Evolutionary conservation across 1,284 basidiomycete genomes (phyloP), one percentile per base, ranked within the genome.

Genomic region (Cryptococcus sp.): DNA sequence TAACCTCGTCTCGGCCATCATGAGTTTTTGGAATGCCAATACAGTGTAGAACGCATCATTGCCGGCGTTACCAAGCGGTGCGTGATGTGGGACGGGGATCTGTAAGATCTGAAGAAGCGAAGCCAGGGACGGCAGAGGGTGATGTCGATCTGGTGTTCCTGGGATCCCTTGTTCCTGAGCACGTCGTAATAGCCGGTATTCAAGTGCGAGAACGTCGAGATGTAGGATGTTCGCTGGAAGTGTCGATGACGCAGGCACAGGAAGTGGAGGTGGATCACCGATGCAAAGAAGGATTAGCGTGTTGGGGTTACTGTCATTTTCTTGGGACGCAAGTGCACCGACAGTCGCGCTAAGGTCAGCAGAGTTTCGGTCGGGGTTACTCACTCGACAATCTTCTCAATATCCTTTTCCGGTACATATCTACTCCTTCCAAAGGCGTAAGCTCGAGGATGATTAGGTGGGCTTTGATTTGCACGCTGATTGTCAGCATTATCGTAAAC

Each of bases 251-350:
- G 57, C 44, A 4, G 64, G 66, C 34, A 68, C 47, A 11, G 62
- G 65, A 46, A 63, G 65, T n/a, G 68, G 65, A 33, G 60, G 32
- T 13, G 57, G 63, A n/a, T 70, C 65, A 33, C 87, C 86, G 61
- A 89, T 84, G 2, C 80, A 84, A n/a, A 92, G 81, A 4, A 92
- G 79, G 31, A 92, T 84, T 43, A 92, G 83, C 5, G 80, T 81
- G 70, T 91, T 92, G 36, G 86, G 69, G 0, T 80, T 72, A 3
- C 82, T 85, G 64, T 91, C 89, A 4, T 84, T 85, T 65, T 90
- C 89, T 0, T 90, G 89, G 53, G 84, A 87, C 2, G 84, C 80
- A 30, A 91, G 81, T 59, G 71, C 79, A 36, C 84, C 87, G 63
- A 91, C 82, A 53, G 87, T 79, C 7, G 87, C 86, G 57, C 73